Conservation (phyloP, 1,284 basidiomycete genomes). For the Exobasidium cylindrosporum region DNA sequence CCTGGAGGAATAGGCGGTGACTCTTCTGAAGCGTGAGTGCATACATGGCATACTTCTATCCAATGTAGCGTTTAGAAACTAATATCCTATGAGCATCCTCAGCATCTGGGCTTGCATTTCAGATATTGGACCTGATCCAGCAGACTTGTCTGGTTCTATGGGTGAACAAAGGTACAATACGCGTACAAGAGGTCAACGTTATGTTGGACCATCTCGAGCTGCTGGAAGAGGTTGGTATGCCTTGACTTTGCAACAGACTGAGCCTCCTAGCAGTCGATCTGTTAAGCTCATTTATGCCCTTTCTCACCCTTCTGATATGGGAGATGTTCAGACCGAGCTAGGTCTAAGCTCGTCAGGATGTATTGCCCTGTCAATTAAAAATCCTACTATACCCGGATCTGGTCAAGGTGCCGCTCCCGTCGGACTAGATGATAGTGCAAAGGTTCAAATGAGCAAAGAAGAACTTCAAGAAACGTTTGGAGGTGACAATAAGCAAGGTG, state of each 20-base stretch:
- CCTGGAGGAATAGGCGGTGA: slow-evolving; percentile 39
- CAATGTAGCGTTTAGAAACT: too few species aligned
- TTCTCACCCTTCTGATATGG: slow-evolving; percentile 37
- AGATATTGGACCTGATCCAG: slow-evolving; percentile 27
- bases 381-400: slow-evolving; percentile 33
- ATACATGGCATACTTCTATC: not conserved
- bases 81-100: too few species aligned
- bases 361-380: slow-evolving; percentile 33
- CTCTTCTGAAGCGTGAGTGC: slow-evolving; percentile 25
- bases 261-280: slow-evolving; percentile 31
- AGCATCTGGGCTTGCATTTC: slow-evolving; percentile 36
- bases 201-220: slow-evolving; percentile 30
- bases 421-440: slow-evolving; percentile 25
- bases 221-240: slow-evolving; percentile 37
- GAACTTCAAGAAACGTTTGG: slow-evolving; percentile 39
- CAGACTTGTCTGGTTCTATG: slow-evolving; percentile 20
- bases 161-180: slow-evolving; percentile 32
- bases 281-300: slow-evolving; percentile 36
- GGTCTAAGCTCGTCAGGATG: slow-evolving; percentile 30
- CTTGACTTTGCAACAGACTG: slow-evolving; percentile 26
- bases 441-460: slow-evolving; percentile 29
- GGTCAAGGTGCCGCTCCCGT: slow-evolving; percentile 28
- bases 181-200: slow-evolving; percentile 34
- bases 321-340: slow-evolving; percentile 34
- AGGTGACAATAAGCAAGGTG: slow-evolving; percentile 30